Evolutionary conservation across 805 yeast genomes (phyloP).

Genomic region (Starmerella kuoi): DNA sequence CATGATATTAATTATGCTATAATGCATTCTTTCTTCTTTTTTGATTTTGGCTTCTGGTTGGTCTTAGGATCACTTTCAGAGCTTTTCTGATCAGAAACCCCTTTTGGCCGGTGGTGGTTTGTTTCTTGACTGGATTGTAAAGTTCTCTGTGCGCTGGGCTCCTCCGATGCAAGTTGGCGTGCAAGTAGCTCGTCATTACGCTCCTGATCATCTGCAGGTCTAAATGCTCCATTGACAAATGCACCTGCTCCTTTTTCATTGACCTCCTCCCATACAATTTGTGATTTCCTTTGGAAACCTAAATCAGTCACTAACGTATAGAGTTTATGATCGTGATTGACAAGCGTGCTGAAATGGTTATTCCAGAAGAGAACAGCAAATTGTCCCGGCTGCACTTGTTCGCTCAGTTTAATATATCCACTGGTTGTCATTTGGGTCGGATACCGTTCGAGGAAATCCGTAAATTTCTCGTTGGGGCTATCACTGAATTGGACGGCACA

Average conservation of each 20-base stretch:
- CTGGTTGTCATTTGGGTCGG: conserved; percentile 62
- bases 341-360: conserved; percentile 73
- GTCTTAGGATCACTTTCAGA: too few relatives aligned
- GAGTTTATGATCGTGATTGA: conserved; percentile 34
- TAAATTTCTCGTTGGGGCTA: conserved; percentile 35
- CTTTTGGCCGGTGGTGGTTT: too few relatives aligned
- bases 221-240: conserved; percentile 55
- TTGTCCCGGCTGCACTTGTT: conserved; percentile 39
- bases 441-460: conserved; percentile 45
- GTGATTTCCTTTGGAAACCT: conserved; percentile 39
- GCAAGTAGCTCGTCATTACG: conserved; percentile 27
- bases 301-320: conserved; percentile 63
- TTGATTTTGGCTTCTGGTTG: too few relatives aligned
- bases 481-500: conserved; percentile 51
- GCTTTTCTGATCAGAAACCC: too few relatives aligned
- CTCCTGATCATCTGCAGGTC: conserved; percentile 28
- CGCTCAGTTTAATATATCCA: conserved; percentile 45
- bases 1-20: too few relatives aligned
- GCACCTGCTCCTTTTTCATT: conserved; percentile 62
- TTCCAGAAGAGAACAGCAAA: conserved; percentile 72
- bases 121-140: too few relatives aligned
- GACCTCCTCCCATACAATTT: conserved; percentile 76
- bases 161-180: too few relatives aligned
- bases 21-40: too few relatives aligned
- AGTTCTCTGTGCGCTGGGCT: too few relatives aligned